phyloP scores from a whole-genome alignment of 805 yeast genomes.

The Pichia cabralensis region DNA sequence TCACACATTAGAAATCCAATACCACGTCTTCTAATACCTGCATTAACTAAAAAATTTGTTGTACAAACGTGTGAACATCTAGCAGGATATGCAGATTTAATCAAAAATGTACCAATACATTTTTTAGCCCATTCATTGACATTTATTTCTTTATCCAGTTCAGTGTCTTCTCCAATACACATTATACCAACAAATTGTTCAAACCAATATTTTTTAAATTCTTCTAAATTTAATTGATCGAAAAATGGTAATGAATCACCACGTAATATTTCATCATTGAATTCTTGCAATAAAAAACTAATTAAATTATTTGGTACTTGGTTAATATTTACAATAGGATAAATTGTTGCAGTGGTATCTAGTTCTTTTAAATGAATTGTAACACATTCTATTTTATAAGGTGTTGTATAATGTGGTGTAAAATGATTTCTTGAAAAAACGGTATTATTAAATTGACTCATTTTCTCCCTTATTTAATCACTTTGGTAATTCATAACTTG shows the following conservation, averaged over 20 bases:
- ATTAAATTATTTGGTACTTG: conserved; percentile 71
- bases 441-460: conserved; percentile 27
- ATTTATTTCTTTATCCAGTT: conserved; percentile 28
- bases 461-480: too few relatives aligned
- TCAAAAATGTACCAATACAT: conserved; percentile 78
- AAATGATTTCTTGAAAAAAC: conserved; percentile 22
- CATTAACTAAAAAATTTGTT: conserved; percentile 80
- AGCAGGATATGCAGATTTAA: conserved; percentile 24
- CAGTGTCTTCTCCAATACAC: conserved; percentile 65
- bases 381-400: conserved; percentile 42
- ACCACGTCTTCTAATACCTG: conserved; percentile 87
- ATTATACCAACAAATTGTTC: conserved; percentile 68
- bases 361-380: conserved; percentile 79
- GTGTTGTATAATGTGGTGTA: conserved; percentile 21
- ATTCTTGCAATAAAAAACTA: conserved; percentile 81
- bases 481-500: too few relatives aligned
- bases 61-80: conserved; percentile 62
- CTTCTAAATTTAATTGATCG: conserved; percentile 65
- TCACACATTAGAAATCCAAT: conserved; percentile 81
- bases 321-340: conserved; percentile 62
- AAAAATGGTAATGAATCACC: conserved; percentile 86
- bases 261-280: conserved; percentile 81
- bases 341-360: conserved; percentile 86
- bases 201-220: conserved; percentile 83
- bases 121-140: conserved; percentile 81